Percentiles rank a stretch among this genome's conserved stretches.
Conservation (phyloP, 1,284 basidiomycete species). For the Xanthoconium separans region DNA sequence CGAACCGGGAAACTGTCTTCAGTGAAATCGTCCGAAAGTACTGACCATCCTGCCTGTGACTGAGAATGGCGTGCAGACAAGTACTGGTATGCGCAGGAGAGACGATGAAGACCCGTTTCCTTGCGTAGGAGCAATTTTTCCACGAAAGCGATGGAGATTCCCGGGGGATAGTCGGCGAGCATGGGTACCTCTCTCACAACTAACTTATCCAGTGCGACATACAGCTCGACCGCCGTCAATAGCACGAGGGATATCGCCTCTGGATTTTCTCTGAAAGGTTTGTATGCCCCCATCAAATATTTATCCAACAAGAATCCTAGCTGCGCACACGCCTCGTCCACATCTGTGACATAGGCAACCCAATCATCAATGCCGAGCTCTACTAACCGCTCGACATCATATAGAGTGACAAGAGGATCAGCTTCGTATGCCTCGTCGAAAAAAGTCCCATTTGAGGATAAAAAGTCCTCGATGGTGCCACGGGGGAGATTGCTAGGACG, state of each 20-base stretch:
- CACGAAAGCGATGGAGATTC: background rate
- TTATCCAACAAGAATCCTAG: background rate
- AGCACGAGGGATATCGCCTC: background rate
- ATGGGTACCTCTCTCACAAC: background rate
- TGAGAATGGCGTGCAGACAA: background rate
- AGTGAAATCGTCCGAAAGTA: constrained; percentile 22
- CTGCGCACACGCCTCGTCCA: background rate
- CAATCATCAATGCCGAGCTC: background rate
- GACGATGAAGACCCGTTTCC: background rate
- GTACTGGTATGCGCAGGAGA: background rate
- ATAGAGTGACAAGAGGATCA: constrained; percentile 22
- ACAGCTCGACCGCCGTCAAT: background rate
- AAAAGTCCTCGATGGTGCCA: constrained; percentile 16
- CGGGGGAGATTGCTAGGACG: background rate
- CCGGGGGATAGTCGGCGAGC: background rate
- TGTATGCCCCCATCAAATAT: background rate
- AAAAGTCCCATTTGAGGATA: constrained; percentile 11
- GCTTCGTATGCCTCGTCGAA: constrained; percentile 6
- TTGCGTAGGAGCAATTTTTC: background rate
- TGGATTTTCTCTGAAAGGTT: background rate
- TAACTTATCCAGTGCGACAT: background rate
- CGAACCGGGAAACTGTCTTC: constrained; percentile 5
- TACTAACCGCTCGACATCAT: constrained; percentile 34
- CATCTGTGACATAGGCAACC: background rate
- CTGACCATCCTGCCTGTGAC: background rate